Evolutionary conservation across 129 eudicot genomes (phyloP), one percentile per base, ranked within the genome.

Genomic region (Logfia minima): DNA sequence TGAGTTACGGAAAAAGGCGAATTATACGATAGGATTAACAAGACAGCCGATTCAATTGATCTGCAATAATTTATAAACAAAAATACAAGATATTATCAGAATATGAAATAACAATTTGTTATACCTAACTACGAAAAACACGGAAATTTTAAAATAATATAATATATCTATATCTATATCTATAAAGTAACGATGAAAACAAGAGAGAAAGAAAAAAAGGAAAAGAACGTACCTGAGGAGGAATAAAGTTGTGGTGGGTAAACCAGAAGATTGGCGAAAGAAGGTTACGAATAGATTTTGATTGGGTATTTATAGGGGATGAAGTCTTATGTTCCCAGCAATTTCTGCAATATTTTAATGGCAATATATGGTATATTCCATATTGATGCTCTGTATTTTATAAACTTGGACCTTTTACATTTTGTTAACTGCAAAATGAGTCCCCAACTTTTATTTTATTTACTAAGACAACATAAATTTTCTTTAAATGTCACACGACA

Each of bases 301-400:
- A 59, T 51, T 21, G 66, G 64, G 59, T 5, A 69, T 79, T 79
- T 83, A 83, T 83, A 83, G 81, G 87, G 59, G 48, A 4, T 1
- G 17, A 74, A 68, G 59, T 31, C 63, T 70, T 23, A 41, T 70
- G 37, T 55, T 66, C 55, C 55, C n/a, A 48, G 55, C 55, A 48
- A 48, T 48, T 48, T 14, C 55, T 14, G 55, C 55, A 48, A 48
- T 48, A 48, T 48, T 48, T 48, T 48, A 48, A 48, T 48, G 53
- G 13, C 53, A 13, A 45, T 45, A 13, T 3, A 48, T 11, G 55
- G 55, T 48, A 48, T 48, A 48, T 48, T 48, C 55, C 55, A 14
- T 45, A 43, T 34, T 26, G 13, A 35, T 19, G 16, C 34, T 23
- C 4, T 19, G 8, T 16, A 4, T 2, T 0, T 45, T 48, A 22